Conservation (phyloP, 192 early-diverging fungal species). For the Spizellomyces sp. region DNA sequence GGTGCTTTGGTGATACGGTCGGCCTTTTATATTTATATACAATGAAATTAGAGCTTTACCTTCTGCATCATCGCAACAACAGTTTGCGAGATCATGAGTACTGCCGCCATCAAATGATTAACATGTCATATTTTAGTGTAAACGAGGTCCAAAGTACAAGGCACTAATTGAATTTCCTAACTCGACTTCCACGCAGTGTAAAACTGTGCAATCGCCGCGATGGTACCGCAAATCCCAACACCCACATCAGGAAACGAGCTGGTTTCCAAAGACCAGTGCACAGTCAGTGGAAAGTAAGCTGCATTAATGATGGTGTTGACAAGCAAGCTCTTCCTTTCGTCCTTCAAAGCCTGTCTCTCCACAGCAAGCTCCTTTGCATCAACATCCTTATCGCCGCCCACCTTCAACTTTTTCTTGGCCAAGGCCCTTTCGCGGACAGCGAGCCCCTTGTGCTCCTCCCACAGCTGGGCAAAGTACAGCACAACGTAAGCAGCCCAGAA, state of each 20-base stretch:
- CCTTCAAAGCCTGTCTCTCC: conserved; percentile 58
- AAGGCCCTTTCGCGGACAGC: conserved; percentile 24
- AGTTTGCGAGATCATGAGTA: too few relatives aligned
- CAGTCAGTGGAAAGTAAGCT: conserved; percentile 87
- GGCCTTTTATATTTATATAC: too few relatives aligned
- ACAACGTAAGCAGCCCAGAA: conserved; percentile 96
- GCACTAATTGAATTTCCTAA: too few relatives aligned
- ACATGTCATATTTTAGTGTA: too few relatives aligned
- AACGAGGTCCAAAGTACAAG: too few relatives aligned
- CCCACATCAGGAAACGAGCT: conserved; percentile 88
- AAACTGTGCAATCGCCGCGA: conserved; percentile 84
- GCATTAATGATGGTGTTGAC: conserved; percentile 85
- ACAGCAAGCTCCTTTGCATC: conserved; percentile 11
- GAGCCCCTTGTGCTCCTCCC: conserved; percentile 55
- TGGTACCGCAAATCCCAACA: conserved; percentile 91
- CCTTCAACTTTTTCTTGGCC: conserved; percentile 12
- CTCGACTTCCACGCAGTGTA: conserved; percentile 74
- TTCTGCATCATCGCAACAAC: too few relatives aligned
- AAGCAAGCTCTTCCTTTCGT: conserved; percentile 66
- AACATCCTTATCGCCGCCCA: conserved; percentile 23
- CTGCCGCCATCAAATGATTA: too few relatives aligned
- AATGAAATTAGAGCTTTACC: too few relatives aligned
- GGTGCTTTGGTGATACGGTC: not conserved
- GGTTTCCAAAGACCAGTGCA: conserved; percentile 89
- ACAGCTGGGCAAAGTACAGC: conserved; percentile 84